Percentiles rank a stretch among this genome's conserved stretches.
Evolutionary conservation across 2,329 filamentous ascomycete species (phyloP).

Genomic region (Stagonosporopsis chrysanthemi): DNA sequence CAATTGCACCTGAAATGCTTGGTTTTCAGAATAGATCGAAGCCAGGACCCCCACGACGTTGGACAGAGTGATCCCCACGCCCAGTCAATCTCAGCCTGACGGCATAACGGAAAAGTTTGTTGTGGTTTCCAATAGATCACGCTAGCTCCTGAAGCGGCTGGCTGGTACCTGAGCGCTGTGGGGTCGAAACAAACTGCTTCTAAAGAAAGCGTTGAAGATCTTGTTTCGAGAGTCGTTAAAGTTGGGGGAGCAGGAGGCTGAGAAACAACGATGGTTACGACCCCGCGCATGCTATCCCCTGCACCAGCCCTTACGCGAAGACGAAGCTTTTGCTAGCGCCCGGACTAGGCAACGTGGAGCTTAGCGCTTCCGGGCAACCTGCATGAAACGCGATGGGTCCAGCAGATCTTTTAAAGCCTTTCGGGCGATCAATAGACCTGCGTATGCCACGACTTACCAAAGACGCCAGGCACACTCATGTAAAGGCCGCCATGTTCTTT

Average conservation of each 20-base stretch:
- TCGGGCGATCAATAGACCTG: not conserved
- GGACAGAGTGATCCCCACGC: not conserved
- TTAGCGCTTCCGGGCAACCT: conserved; percentile 2
- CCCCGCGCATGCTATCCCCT: conserved; percentile 12
- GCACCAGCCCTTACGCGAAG: conserved; percentile 5
- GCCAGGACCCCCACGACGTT: not conserved
- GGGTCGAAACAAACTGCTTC: conserved; percentile 27
- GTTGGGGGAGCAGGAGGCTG: conserved; percentile 19
- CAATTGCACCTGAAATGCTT: not conserved
- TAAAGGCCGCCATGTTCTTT: too few relatives aligned
- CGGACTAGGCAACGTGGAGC: not conserved
- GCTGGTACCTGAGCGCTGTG: conserved; percentile 12
- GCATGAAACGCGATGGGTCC: not conserved
- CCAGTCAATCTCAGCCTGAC: not conserved
- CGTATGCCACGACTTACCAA: not conserved
- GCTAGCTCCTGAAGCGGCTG: conserved; percentile 1
- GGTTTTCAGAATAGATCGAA: not conserved
- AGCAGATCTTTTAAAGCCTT: not conserved
- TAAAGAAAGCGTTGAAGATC: conserved; percentile 30
- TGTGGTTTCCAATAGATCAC: conserved; percentile 9
- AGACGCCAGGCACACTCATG: not conserved
- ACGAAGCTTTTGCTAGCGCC: conserved; percentile 6
- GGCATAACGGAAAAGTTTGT: not conserved
- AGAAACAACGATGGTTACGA: conserved; percentile 25
- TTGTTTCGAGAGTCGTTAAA: conserved; percentile 24